Percentiles rank a stretch among this genome's conserved stretches.
Conservation (phyloP, 2,329 filamentous ascomycete genomes). For the Penicillium glabrum region DNA sequence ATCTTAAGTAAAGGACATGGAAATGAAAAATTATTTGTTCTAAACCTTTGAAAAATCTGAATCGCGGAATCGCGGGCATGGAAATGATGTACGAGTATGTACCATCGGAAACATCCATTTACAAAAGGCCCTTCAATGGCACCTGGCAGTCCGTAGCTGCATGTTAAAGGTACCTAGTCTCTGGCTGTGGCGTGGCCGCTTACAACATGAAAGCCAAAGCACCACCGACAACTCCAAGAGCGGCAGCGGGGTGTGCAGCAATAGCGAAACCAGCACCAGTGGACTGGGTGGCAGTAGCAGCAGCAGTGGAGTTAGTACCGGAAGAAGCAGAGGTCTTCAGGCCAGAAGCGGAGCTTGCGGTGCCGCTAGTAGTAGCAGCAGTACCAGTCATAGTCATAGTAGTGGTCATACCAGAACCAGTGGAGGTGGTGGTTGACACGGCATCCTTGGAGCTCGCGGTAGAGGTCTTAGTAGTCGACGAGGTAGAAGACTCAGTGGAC, state of each 20-base stretch:
- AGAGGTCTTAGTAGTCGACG: not conserved
- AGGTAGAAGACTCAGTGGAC: too few relatives aligned
- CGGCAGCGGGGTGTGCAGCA: slow-evolving; percentile 11
- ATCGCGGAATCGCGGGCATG: not conserved
- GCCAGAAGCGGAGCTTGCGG: slow-evolving; percentile 7
- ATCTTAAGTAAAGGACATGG: not conserved
- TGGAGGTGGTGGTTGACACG: slow-evolving; percentile 5
- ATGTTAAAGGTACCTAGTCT: not conserved
- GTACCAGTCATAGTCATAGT: not conserved
- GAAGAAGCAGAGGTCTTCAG: slow-evolving; percentile 1
- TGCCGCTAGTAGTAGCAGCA: slow-evolving; percentile 4
- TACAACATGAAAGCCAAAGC: slow-evolving; percentile 20
- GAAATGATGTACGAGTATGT: not conserved
- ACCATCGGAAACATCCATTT: not conserved
- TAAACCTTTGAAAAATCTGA: not conserved
- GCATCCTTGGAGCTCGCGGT: slow-evolving; percentile 5
- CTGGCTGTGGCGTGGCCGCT: not conserved
- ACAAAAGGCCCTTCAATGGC: not conserved
- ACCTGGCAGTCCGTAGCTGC: not conserved
- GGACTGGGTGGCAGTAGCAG: slow-evolving; percentile 11
- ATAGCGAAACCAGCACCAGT: slow-evolving; percentile 15
- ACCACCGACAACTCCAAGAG: slow-evolving; percentile 22
- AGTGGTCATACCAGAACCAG: slow-evolving; percentile 4
- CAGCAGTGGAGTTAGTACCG: slow-evolving; percentile 1
- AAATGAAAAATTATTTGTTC: not conserved